Conservation (phyloP, 306 rosid species). For the Dicorynia guianensis region DNA sequence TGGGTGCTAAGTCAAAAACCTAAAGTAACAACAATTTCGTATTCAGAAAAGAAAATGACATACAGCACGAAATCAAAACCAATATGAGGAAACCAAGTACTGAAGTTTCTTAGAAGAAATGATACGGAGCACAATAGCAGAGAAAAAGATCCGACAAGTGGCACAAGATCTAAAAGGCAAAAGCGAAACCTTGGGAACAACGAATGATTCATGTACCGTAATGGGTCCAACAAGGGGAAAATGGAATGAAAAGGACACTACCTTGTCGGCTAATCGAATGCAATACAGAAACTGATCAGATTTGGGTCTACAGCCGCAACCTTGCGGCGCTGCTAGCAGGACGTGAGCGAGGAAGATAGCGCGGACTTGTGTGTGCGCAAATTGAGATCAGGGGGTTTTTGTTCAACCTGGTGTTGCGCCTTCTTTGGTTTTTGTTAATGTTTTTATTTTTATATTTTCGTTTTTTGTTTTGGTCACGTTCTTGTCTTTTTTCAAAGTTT, state of each 20-base stretch:
- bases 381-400: slow-evolving; percentile 25
- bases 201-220: not conserved
- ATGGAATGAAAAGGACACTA: slow-evolving; percentile 13
- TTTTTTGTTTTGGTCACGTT: not conserved
- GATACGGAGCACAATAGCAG: not conserved
- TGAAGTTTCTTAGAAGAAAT: not conserved
- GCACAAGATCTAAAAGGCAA: slow-evolving; percentile 43
- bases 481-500: not conserved
- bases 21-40: slow-evolving; percentile 9
- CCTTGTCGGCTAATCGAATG: slow-evolving; percentile 38
- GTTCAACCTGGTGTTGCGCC: not conserved
- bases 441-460: no score
- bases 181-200: not conserved
- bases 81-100: not conserved
- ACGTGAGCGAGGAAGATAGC: not conserved
- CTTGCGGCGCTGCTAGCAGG: slow-evolving; percentile 41
- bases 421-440: not conserved
- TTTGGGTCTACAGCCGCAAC: slow-evolving; percentile 42
- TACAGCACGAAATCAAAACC: not conserved
- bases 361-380: not conserved
- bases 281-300: not conserved
- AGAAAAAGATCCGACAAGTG: slow-evolving; percentile 19
- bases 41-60: not conserved
- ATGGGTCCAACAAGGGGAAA: not conserved
- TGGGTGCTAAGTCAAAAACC: slow-evolving; percentile 29